These are phyloP conservation scores for Porphyrellus cyaneotinctus DNA, from an alignment of 768 basidiomycete species.

Conservation along the genomic window DNA sequence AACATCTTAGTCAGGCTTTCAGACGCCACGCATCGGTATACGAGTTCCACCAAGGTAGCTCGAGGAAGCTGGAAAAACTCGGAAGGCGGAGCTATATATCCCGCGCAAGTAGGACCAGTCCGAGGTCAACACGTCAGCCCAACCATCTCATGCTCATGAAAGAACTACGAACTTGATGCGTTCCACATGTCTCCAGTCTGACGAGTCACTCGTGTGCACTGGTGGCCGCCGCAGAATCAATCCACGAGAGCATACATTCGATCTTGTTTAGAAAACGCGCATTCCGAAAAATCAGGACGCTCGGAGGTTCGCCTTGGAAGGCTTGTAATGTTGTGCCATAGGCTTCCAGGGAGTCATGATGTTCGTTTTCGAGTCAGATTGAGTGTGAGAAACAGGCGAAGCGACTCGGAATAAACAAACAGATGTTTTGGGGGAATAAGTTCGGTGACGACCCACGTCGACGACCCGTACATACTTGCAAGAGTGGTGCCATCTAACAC, in stretches of 20 bases:
- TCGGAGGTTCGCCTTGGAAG: conserved; percentile 10
- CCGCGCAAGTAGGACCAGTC: conserved; percentile 20
- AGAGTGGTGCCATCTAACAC: not conserved
- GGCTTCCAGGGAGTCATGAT: not conserved
- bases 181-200: conserved; percentile 4
- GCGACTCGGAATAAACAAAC: not conserved
- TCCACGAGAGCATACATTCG: conserved; percentile 5
- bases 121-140: not conserved
- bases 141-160: not conserved
- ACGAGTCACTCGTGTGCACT: not conserved
- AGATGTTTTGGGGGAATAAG: conserved; percentile 9
- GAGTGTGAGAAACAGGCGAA: not conserved
- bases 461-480: conserved; percentile 8
- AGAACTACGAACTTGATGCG: conserved; percentile 7
- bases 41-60: conserved; percentile 16
- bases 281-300: not conserved
- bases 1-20: too few species aligned
- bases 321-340: conserved; percentile 8
- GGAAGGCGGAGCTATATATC: conserved; percentile 9
- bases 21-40: conserved; percentile 4
- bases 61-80: conserved; percentile 8
- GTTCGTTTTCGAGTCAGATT: not conserved
- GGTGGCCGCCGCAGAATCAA: not conserved
- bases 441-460: conserved; percentile 7
- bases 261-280: not conserved